A percentile compares a stretch with the other conserved stretches of the same genome.
Evolutionary conservation across 805 yeast genomes (phyloP).

Genomic region (Millerozyma miso): DNA sequence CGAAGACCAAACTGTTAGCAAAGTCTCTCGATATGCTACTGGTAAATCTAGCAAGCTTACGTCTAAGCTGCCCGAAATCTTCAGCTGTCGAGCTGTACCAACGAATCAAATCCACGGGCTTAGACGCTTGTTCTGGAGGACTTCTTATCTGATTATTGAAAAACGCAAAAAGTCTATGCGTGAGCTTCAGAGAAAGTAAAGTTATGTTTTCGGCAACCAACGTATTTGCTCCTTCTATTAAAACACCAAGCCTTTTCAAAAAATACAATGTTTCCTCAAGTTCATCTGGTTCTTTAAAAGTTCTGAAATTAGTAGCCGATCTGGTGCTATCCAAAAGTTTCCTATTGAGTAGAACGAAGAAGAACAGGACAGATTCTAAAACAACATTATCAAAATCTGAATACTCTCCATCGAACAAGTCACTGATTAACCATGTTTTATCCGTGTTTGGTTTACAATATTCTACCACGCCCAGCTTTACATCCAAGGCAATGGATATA

Average conservation of each 20-base stretch:
- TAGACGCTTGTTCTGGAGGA: constrained; percentile 47
- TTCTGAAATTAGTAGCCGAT: constrained; percentile 59
- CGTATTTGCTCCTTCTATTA: constrained; percentile 75
- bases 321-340: constrained; percentile 77
- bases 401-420: constrained; percentile 53
- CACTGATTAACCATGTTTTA: constrained; percentile 68
- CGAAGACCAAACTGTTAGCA: constrained; percentile 66
- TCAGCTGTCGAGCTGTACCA: constrained; percentile 70
- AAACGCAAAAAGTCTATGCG: constrained; percentile 65
- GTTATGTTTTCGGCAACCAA: constrained; percentile 77
- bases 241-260: constrained; percentile 70
- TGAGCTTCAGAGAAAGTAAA: constrained; percentile 58
- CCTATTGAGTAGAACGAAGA: constrained; percentile 64
- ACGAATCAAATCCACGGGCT: constrained; percentile 40
- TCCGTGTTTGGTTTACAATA: constrained; percentile 51
- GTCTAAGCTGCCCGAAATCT: constrained; percentile 68
- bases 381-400: constrained; percentile 59
- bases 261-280: constrained; percentile 78
- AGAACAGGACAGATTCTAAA: constrained; percentile 67
- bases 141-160: constrained; percentile 62
- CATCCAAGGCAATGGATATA: constrained; percentile 67
- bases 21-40: constrained; percentile 63
- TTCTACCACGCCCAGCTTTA: constrained; percentile 62
- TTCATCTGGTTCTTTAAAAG: constrained; percentile 89
- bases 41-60: constrained; percentile 78